Conservation (phyloP, 2,329 filamentous ascomycete genomes). For the Cordyceps tenuipes region DNA sequence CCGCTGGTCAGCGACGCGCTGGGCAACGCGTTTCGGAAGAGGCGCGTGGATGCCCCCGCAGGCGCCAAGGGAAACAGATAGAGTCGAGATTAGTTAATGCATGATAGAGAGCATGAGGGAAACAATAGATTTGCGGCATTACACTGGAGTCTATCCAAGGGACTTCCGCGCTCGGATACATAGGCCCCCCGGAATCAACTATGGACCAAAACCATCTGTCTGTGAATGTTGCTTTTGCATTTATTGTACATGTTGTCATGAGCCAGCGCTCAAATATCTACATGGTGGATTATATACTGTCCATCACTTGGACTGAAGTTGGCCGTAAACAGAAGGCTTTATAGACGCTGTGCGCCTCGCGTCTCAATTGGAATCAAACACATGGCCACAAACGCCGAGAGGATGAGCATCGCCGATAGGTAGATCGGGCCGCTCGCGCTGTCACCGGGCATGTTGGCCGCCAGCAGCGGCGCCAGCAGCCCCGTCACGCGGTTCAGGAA, state of each 20-base stretch:
- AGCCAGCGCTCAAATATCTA: background rate
- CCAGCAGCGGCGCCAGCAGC: slow-evolving; percentile 60
- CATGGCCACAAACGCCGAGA: slow-evolving; percentile 52
- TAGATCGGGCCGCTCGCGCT: slow-evolving; percentile 51
- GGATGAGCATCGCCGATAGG: slow-evolving; percentile 46
- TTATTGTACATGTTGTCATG: background rate
- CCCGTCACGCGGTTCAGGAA: slow-evolving; percentile 63
- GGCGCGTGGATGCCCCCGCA: slow-evolving; percentile 52
- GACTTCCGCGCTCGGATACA: background rate
- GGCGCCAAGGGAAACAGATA: slow-evolving; percentile 48
- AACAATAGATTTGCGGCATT: background rate
- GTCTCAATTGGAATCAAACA: slow-evolving; percentile 56
- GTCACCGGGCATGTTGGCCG: slow-evolving; percentile 50
- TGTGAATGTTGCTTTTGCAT: background rate
- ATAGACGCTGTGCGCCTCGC: slow-evolving; percentile 49
- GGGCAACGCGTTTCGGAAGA: slow-evolving; percentile 54
- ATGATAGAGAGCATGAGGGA: background rate
- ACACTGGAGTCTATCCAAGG: slow-evolving; percentile 1
- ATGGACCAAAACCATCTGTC: background rate
- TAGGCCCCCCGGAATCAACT: background rate
- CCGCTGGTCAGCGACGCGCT: slow-evolving; percentile 77
- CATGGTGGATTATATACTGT: background rate
- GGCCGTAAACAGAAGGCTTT: slow-evolving; percentile 6
- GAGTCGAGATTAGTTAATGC: background rate
- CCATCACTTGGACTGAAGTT: background rate